phyloP scores from a whole-genome alignment of 352 stramenopile genomes.

The Globisporangium abappressorium region DNA sequence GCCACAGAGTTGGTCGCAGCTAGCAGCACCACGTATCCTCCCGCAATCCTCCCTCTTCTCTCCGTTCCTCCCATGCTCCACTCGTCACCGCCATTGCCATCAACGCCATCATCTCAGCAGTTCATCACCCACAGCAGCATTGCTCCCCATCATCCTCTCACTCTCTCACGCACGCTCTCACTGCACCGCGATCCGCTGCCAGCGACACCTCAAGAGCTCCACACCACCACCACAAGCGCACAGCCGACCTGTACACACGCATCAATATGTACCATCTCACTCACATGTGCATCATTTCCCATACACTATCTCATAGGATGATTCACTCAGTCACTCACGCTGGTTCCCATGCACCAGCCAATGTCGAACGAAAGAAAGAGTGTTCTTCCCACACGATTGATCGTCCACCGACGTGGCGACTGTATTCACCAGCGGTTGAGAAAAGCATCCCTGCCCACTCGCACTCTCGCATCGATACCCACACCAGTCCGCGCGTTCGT shows the following conservation, averaged over 20 bases:
- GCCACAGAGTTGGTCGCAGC: slow-evolving; percentile 9
- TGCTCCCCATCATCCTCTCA: not conserved
- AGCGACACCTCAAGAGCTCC: not conserved
- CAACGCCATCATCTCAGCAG: not conserved
- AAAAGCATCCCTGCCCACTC: not conserved
- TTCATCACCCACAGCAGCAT: not conserved
- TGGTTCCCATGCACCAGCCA: not conserved
- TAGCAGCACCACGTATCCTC: slow-evolving; percentile 4
- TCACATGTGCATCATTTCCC: not conserved
- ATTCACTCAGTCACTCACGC: not conserved
- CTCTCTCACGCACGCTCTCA: not conserved
- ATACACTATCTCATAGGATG: not conserved
- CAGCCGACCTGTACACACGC: not conserved
- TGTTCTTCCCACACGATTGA: not conserved
- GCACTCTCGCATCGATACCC: not conserved
- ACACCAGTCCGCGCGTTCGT: not conserved
- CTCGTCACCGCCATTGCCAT: not conserved
- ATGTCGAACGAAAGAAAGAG: not conserved
- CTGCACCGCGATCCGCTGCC: not conserved
- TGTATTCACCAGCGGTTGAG: not conserved
- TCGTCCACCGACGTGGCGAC: not conserved
- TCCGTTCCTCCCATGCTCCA: not conserved
- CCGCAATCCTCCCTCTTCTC: not conserved
- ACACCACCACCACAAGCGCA: not conserved
- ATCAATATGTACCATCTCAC: not conserved